These are phyloP conservation scores for Margaritispora aquatica DNA, from an alignment of 495 filamentous ascomycete species.

Conservation along the genomic window DNA sequence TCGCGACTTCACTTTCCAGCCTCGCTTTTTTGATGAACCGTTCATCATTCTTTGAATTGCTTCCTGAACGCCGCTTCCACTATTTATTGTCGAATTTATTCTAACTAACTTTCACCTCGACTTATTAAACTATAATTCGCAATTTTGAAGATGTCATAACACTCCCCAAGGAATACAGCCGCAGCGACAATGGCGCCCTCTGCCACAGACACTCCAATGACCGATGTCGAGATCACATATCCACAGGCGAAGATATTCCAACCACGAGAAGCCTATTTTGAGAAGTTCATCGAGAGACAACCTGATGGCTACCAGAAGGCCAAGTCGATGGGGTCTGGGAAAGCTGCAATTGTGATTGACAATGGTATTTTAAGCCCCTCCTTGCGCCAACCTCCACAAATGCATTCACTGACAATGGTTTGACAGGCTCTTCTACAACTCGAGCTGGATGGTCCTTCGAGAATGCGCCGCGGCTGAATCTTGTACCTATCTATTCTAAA, in stretches of 20 bases:
- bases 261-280: constrained; percentile 72
- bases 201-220: constrained; percentile 10
- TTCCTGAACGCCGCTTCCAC: not conserved
- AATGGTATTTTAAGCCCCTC: constrained; percentile 59
- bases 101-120: no score
- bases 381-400: constrained; percentile 3
- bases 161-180: not conserved
- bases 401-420: constrained; percentile 2
- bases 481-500: constrained; percentile 86
- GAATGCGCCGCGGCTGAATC: constrained; percentile 62
- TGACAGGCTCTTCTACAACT: constrained; percentile 72
- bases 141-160: no score
- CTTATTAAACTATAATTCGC: no score
- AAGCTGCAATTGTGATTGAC: constrained; percentile 88
- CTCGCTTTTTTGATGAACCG: not conserved
- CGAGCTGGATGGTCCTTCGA: constrained; percentile 97
- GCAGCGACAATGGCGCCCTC: constrained; percentile 19
- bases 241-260: constrained; percentile 28
- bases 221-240: constrained; percentile 10
- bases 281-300: constrained; percentile 61
- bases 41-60: not conserved
- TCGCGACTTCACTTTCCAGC: constrained; percentile 6
- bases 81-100: no score
- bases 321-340: constrained; percentile 36
- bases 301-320: constrained; percentile 60